Base-by-base conservation (phyloP, 2,329 filamentous ascomycete genomes). In the Alternaria incomplexa region DNA sequence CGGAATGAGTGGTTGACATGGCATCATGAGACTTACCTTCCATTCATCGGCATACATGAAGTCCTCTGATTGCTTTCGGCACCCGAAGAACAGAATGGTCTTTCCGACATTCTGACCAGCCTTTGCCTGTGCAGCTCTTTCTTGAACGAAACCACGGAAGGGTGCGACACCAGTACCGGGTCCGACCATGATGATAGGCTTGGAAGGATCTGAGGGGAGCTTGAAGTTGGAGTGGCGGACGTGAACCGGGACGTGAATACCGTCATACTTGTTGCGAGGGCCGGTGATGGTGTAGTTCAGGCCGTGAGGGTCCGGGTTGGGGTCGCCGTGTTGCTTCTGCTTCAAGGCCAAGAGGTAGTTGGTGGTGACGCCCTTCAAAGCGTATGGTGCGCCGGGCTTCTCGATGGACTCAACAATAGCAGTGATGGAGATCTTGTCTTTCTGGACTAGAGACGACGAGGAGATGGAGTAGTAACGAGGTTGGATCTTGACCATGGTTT, bases 391-490 rank as follows among this genome's bases (percentile, higher is more conserved):
- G 69, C 92, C 92, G 20, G 93, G 90, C 68, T 97, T 87, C 62
- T 88, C 83, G 71, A 93, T 87, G 12, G 90, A 93, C 80, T 98
- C 96, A 62, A 99, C 95, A 44, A 98, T 91, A 61, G 95, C 95
- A 15, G 96, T 99, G 74, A 99, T 91, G 64, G 96, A 93, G 70
- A 99, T 93, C 84, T 93, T 95, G 82, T 97, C 90, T 79, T 96
- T 94, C 79, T 99, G 94, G 15, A 97, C 94, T 9, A 93, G 81
- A 7, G 96, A 97, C 1, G 96, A 98, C 1, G 96, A 99, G 3
- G 96, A 99, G 80, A 99, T 99, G 53, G 96, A 99, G 85, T 99
- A 99, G 86, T 98, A 99, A 53, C 96, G 93, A 43, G 96, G 95
- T 81, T 99, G 96, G 61, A 99, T 89, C 85, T 97, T 98, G 82